Percentiles rank a stretch among this genome's conserved stretches.
These are phyloP conservation scores for Ceratobasidium sp. DNA, from an alignment of 1,284 basidiomycete species.

Conservation along the genomic window DNA sequence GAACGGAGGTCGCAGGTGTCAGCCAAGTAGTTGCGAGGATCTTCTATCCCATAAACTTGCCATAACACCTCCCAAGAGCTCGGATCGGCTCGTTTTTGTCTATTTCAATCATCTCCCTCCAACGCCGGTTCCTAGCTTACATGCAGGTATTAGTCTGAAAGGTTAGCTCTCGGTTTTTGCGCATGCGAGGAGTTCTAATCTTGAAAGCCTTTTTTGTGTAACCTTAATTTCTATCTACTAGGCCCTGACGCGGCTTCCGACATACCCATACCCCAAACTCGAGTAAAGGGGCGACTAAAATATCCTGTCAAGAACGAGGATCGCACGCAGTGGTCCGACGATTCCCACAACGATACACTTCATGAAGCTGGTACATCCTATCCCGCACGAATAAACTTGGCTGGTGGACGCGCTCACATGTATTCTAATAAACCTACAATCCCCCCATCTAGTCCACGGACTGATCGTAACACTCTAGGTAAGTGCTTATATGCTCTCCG, in stretches of 20 bases:
- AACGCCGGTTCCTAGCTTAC: background rate
- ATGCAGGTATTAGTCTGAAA: background rate
- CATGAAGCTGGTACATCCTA: background rate
- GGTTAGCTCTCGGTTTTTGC: background rate
- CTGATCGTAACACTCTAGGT: background rate
- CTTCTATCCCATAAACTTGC: background rate
- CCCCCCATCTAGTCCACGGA: background rate
- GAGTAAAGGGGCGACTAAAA: background rate
- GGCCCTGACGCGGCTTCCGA: background rate
- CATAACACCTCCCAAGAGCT: background rate
- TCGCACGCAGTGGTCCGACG: background rate
- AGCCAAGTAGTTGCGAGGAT: background rate
- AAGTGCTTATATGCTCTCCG: background rate
- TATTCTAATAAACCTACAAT: background rate
- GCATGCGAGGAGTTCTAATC: background rate
- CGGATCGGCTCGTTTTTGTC: background rate
- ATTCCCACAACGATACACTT: background rate
- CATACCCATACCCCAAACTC: too few species aligned
- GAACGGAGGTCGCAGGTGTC: too few species aligned
- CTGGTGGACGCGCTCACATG: background rate
- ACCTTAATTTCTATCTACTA: background rate
- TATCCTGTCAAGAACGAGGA: background rate
- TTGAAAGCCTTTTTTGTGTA: background rate
- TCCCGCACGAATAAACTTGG: background rate
- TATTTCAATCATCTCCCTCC: background rate